Evolutionary conservation across 2,329 filamentous ascomycete genomes (phyloP).

Genomic region (Sporothrix pallida): DNA sequence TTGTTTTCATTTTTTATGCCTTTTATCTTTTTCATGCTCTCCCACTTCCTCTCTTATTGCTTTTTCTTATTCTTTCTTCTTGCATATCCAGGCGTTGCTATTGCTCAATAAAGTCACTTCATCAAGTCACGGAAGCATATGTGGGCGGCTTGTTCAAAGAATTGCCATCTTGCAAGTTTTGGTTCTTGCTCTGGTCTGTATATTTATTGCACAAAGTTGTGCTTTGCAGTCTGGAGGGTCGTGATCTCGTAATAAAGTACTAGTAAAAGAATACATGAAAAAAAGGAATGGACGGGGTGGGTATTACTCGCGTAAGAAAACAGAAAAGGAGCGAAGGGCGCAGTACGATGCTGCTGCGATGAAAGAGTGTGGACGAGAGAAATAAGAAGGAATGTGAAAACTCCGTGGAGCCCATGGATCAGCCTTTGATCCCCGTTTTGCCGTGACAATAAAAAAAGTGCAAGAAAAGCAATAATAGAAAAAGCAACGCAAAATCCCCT

Average conservation of each 20-base stretch:
- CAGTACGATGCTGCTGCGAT: neutral
- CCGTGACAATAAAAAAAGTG: neutral
- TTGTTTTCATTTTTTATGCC: neutral
- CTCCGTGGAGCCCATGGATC: conserved; percentile 23
- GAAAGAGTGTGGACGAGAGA: neutral
- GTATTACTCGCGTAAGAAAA: conserved; percentile 4
- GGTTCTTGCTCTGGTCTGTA: neutral
- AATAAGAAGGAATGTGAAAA: conserved; percentile 20
- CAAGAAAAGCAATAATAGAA: neutral
- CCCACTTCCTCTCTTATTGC: neutral
- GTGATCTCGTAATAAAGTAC: conserved; percentile 26
- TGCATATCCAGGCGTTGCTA: conserved; percentile 4
- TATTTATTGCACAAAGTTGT: conserved; percentile 6
- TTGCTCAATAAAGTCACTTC: too few relatives aligned
- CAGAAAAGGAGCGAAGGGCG: conserved; percentile 17
- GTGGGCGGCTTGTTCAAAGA: too few relatives aligned
- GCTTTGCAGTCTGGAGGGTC: conserved; percentile 17
- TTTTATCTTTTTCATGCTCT: neutral
- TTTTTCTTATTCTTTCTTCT: neutral
- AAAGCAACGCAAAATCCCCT: neutral
- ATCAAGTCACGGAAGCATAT: neutral
- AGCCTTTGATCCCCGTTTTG: conserved; percentile 11
- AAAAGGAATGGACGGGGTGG: conserved; percentile 25
- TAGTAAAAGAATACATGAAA: conserved; percentile 18
- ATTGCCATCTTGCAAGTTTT: neutral